Base-by-base conservation (phyloP, 345 rosid species). In the Ceriops decandra region DNA sequence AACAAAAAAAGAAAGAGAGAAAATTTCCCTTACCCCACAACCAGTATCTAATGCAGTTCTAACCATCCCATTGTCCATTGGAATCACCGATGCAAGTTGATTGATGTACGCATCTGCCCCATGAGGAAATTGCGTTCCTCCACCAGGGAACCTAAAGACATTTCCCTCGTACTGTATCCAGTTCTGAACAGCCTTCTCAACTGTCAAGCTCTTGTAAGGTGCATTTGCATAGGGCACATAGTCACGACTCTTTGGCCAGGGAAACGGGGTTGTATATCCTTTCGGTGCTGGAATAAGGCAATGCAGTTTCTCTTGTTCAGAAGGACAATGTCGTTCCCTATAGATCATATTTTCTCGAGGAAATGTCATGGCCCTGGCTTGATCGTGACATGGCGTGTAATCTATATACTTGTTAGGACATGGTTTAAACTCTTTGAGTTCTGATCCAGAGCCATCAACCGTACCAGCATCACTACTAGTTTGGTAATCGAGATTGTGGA, bases 201-300 rank as follows among this genome's bases (percentile, higher is more conserved):
- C 76, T 24, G 80, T 76, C 71, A 76, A 67, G 75, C 80, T 76
- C 76, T 76, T 76, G 47, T 76, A 76, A 71, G 80, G 80, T n/a
- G 80, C 80, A 62, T 76, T 76, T 6, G 66, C 80, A 57, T 31
- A 76, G 27, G 80, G 75, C 16, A 76, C 76, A 57, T 67, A 76
- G 20, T 76, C 76, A 26, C 76, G 72, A 33, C 80, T 76, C 60
- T 67, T 76, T 22, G 80, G 80, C 80, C 80, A 76, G 17, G 68
- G 75, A 47, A 71, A 76, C 0, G 80, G 80, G 62, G 19, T 71
- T 35, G 76, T 65, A 6, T 76, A 76, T 28, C 72, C 76, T 57
- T 67, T 71, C 0, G 80, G 80, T 16, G 76, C 76, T 19, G 80
- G 80, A 57, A 76, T 63, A 71, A 76, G 80, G 72, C 75, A 76